Base-by-base conservation (phyloP, 805 yeast genomes). In the Lipomyces yamadae region DNA sequence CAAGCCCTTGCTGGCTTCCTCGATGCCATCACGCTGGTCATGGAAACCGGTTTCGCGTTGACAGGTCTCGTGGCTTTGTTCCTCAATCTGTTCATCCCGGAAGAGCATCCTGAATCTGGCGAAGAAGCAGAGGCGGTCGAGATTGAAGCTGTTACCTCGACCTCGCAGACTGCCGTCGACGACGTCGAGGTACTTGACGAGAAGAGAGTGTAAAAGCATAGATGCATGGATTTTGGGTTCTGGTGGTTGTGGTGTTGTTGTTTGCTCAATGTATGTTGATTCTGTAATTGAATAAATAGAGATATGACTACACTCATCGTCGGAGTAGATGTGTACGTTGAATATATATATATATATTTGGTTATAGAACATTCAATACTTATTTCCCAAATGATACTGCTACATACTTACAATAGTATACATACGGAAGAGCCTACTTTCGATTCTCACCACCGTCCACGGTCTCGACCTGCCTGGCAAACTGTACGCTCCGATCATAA, bases 11-110 rank as follows among this genome's bases (percentile, higher is more conserved):
- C 74, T 58, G 93, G 94, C 0, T 86, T 89, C 77, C 78, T 85
- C 61, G 85, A 88, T 74, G 93, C 93, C 57, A 86, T 89, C 64
- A 81, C 83, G 32, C 82, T 89, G 65, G 87, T 89, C 58, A 84
- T 88, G 86, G 90, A 88, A 75, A 86, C 91, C 3, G 88, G 91
- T 15, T 88, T 86, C 74, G 91, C 93, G 29, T 79, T 89, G 35
- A 83, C 89, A 55, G 94, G 92, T 13, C 79, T 89, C 68, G 74
- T 87, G 48, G 91, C 87, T 0, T 82, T 88, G 10, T 76, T 88
- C 53, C 78, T 88, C 63, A 88, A 89, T 78, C 77, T 87, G 68
- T 53, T 85, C n/a, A 77, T 89, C 64, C 90, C 91, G 24, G 88
- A 85, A 72, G 86, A 86, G 7, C 73, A n/a, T 15, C 48, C 48